Percentiles rank a stretch among this genome's conserved stretches.
These are phyloP conservation scores for Oropetium thomaeum DNA, from an alignment of 176 grass and related monocot species.

Conservation along the genomic window DNA sequence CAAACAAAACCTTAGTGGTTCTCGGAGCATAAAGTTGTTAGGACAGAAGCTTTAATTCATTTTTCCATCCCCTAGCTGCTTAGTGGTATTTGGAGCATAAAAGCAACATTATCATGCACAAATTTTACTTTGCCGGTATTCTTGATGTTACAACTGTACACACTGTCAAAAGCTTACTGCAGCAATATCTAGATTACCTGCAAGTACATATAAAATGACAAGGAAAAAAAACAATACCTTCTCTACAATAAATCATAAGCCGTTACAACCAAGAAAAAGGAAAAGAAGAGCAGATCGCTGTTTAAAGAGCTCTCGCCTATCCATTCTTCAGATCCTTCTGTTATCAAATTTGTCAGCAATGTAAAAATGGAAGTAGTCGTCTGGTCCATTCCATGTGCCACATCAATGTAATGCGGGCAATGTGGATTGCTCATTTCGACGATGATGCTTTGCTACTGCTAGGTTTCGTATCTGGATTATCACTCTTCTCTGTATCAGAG, in stretches of 20 bases:
- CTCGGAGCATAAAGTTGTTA: too few species aligned
- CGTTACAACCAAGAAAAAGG: slow-evolving; percentile 25
- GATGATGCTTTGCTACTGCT: slow-evolving; percentile 50
- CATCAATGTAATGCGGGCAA: slow-evolving; percentile 19
- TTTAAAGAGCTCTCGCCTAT: slow-evolving; percentile 23
- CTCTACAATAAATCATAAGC: slow-evolving; percentile 53
- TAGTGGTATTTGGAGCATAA: neutral
- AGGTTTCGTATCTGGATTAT: slow-evolving; percentile 65
- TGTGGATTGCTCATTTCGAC: slow-evolving; percentile 39
- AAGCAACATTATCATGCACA: slow-evolving; percentile 43
- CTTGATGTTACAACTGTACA: slow-evolving; percentile 57
- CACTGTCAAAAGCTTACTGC: slow-evolving; percentile 43
- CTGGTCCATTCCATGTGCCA: neutral
- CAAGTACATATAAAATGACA: slow-evolving; percentile 34
- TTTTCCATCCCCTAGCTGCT: neutral
- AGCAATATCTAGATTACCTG: slow-evolving; percentile 34
- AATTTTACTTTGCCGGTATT: slow-evolving; percentile 27
- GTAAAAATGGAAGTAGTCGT: neutral
- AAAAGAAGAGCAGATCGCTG: slow-evolving; percentile 9
- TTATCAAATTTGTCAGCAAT: slow-evolving; percentile 47
- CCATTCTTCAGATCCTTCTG: slow-evolving; percentile 17
- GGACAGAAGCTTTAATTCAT: too few species aligned
- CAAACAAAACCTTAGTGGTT: too few species aligned
- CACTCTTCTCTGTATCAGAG: slow-evolving; percentile 81
- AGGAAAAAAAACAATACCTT: slow-evolving; percentile 45